A percentile compares a stretch with the other conserved stretches of the same genome.
phyloP scores from a whole-genome alignment of 2,329 filamentous ascomycete genomes.

The Fusarium sp. region DNA sequence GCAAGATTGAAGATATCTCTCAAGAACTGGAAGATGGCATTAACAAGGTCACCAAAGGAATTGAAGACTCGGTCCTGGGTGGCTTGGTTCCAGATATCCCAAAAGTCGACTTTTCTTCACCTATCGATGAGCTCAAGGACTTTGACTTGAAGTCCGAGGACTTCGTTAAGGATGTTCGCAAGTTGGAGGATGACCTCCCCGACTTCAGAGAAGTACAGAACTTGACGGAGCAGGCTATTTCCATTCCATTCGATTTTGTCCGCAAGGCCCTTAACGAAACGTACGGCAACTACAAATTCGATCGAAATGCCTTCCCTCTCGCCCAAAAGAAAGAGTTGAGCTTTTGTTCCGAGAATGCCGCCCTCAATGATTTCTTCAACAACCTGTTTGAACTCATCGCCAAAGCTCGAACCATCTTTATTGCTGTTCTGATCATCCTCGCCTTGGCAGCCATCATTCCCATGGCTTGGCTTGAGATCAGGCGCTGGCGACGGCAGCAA shows the following conservation, averaged over 20 bases:
- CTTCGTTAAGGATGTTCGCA: slow-evolving; percentile 76
- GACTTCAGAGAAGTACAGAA: slow-evolving; percentile 88
- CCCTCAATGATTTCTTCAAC: slow-evolving; percentile 86
- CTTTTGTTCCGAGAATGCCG: slow-evolving; percentile 90
- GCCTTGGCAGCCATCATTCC: slow-evolving; percentile 81
- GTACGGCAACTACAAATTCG: slow-evolving; percentile 81
- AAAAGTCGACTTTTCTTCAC: slow-evolving; percentile 73
- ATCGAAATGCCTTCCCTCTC: slow-evolving; percentile 82
- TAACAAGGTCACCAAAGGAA: slow-evolving; percentile 61
- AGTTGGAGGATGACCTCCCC: slow-evolving; percentile 84
- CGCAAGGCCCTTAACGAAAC: slow-evolving; percentile 78
- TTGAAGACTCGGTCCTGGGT: slow-evolving; percentile 63
- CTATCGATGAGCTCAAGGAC: slow-evolving; percentile 75
- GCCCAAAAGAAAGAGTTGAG: slow-evolving; percentile 84
- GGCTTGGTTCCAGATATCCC: slow-evolving; percentile 62
- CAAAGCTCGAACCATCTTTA: slow-evolving; percentile 79
- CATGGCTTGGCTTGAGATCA: slow-evolving; percentile 85
- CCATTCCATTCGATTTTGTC: slow-evolving; percentile 84
- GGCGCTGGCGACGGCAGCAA: slow-evolving; percentile 80
- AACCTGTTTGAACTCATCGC: slow-evolving; percentile 75
- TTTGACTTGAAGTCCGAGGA: slow-evolving; percentile 76
- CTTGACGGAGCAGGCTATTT: slow-evolving; percentile 79
- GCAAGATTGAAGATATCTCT: slow-evolving; percentile 70
- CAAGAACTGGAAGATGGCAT: slow-evolving; percentile 63
- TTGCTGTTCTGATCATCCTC: slow-evolving; percentile 78